Percentiles rank a stretch among this genome's conserved stretches.
Evolutionary conservation across 108 stramenopile species (phyloP).

Genomic region (Seminavis robusta): DNA sequence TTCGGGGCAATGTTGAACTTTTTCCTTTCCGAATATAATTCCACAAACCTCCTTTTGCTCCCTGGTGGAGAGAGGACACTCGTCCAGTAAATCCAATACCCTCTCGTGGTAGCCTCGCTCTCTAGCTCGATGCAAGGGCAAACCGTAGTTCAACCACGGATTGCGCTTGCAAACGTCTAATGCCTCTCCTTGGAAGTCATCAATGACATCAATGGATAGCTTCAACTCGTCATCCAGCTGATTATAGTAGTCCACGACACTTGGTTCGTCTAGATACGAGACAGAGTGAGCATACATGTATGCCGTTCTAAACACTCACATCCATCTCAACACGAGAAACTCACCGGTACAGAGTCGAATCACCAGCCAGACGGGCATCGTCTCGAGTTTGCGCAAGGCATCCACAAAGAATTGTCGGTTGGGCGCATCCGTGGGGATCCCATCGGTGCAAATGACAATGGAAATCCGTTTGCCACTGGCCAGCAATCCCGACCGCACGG

Average conservation of each 20-base stretch:
- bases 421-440: slow-evolving; percentile 52
- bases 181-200: slow-evolving; percentile 44
- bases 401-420: slow-evolving; percentile 33
- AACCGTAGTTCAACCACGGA: slow-evolving; percentile 46
- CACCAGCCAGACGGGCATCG: slow-evolving; percentile 81
- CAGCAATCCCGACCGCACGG: slow-evolving; percentile 39
- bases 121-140: slow-evolving; percentile 34
- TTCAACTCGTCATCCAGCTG: slow-evolving; percentile 78
- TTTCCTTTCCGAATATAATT: slow-evolving; percentile 48
- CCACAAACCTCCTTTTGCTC: slow-evolving; percentile 67
- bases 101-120: slow-evolving; percentile 25
- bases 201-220: slow-evolving; percentile 71
- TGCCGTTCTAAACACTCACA: too few species aligned
- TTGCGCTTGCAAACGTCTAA: slow-evolving; percentile 35
- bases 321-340: too few species aligned
- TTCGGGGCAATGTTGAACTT: too few species aligned
- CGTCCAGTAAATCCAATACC: slow-evolving; percentile 31
- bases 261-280: too few species aligned
- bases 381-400: slow-evolving; percentile 62
- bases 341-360: slow-evolving; percentile 88
- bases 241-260: slow-evolving; percentile 81
- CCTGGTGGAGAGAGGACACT: slow-evolving; percentile 18
- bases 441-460: slow-evolving; percentile 84
- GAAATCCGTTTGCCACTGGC: slow-evolving; percentile 63
- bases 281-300: too few species aligned